A percentile compares a stretch with the other conserved stretches of the same genome.
Evolutionary conservation across 495 filamentous ascomycete species (phyloP).

Genomic region (Talaromyces nanjingensis): DNA sequence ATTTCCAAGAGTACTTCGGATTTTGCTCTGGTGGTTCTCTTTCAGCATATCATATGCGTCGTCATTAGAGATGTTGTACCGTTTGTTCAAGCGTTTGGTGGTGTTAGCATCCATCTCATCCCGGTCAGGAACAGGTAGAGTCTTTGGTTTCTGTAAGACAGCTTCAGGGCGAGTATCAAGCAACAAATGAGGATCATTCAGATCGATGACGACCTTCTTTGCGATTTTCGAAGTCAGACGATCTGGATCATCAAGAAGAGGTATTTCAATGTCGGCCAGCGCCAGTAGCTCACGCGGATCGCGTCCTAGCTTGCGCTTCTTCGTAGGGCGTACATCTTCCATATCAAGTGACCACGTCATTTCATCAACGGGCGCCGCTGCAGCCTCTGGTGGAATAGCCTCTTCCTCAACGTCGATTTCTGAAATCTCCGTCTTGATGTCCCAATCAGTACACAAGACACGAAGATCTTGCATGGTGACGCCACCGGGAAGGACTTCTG

Average conservation of each 20-base stretch:
- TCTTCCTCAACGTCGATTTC: constrained; percentile 24
- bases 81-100: constrained; percentile 49
- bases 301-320: constrained; percentile 42
- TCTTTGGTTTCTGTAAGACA: constrained; percentile 34
- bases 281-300: constrained; percentile 34
- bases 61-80: constrained; percentile 96
- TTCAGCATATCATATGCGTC: constrained; percentile 92
- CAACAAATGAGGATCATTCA: constrained; percentile 83
- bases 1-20: constrained; percentile 82
- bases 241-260: constrained; percentile 55
- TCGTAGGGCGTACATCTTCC: constrained; percentile 37
- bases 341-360: constrained; percentile 43
- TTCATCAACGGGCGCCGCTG: constrained; percentile 39
- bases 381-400: constrained; percentile 12
- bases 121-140: constrained; percentile 23
- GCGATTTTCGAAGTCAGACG: constrained; percentile 58
- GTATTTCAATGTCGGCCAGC: constrained; percentile 40
- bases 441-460: constrained; percentile 80
- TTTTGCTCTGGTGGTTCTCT: constrained; percentile 92
- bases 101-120: constrained; percentile 34
- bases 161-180: constrained; percentile 56
- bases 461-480: constrained; percentile 68
- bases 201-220: constrained; percentile 73
- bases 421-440: constrained; percentile 42
- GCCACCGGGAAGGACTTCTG: constrained; percentile 47